Base-by-base conservation (phyloP, 495 filamentous ascomycete species). In the Tuber aestivum region DNA sequence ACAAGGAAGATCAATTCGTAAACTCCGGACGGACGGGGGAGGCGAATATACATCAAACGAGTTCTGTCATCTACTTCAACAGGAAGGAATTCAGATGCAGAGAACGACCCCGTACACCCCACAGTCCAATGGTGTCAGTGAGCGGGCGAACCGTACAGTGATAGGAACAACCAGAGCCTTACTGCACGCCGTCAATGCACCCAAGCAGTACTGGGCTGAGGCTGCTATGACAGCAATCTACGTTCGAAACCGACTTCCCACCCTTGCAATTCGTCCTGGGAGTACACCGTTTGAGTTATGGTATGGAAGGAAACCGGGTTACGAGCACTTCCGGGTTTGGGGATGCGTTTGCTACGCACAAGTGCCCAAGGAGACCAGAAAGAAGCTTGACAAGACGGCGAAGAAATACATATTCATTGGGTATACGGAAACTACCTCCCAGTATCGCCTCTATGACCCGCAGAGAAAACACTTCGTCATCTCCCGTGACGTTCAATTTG, bases 121-220 rank as follows among this genome's bases (percentile, higher is more conserved):
- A 1, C 41, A 73, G 38, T 73, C 71, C 0, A 73, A 73, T 73
- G 71, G 71, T 12, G 71, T 73, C 9, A 48, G 27, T 10, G 71
- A 73, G n/a, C 6, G 71, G 1, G 71, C 40, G 38, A 73, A 73
- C 3, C 23, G 71, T 48, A 73, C 71, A 4, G 32, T 73, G 1
- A 27, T 73, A 9, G 40, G 38, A 0, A 41, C 27, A n/a, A 48
- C 37, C 7, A 6, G 42, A 27, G 23, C 23, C 2, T n/a, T 73
- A 1, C 45, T 73, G 2, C 41, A 44, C 7, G 71, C 45, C 5
- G 71, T n/a, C 38, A 32, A 32, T 23, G 14, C 56, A 10, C 32
- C 40, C 1, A 56, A 73, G 23, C 3, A 56, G 44, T 73, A 61
- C 23, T 73, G 71, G 71, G 71, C 16, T 1, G 23, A 27, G 8